These are phyloP conservation scores for Gardenia jasminoides DNA, from an alignment of 257 asterid genomes.

Conservation along the genomic window DNA sequence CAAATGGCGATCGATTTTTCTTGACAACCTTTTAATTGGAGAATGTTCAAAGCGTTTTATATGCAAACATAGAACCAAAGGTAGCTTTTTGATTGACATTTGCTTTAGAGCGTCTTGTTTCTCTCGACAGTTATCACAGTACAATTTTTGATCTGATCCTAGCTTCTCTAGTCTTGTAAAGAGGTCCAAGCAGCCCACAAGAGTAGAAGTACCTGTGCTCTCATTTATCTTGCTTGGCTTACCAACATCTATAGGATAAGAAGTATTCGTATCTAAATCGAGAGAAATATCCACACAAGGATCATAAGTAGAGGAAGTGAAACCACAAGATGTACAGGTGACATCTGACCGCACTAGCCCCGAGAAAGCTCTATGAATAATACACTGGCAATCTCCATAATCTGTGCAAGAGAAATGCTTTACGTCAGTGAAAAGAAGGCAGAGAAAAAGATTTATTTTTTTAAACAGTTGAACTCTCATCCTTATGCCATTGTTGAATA, in stretches of 20 bases:
- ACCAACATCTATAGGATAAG: slow-evolving; percentile 16
- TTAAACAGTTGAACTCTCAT: not conserved
- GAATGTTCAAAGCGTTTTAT: slow-evolving; percentile 77
- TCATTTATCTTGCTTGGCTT: slow-evolving; percentile 46
- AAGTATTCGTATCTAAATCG: slow-evolving; percentile 38
- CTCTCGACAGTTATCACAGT: slow-evolving; percentile 58
- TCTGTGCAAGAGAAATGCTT: slow-evolving; percentile 38
- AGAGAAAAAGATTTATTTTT: not conserved
- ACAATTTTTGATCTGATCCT: slow-evolving; percentile 61
- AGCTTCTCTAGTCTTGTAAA: slow-evolving; percentile 63
- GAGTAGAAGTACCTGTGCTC: slow-evolving; percentile 36
- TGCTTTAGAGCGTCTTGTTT: slow-evolving; percentile 61
- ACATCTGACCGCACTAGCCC: slow-evolving; percentile 75
- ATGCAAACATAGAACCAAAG: slow-evolving; percentile 59
- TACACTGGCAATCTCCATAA: slow-evolving; percentile 61
- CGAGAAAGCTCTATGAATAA: slow-evolving; percentile 62
- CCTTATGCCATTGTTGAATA: not conserved
- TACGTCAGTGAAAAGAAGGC: slow-evolving; percentile 17
- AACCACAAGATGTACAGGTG: slow-evolving; percentile 71
- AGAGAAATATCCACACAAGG: slow-evolving; percentile 72
- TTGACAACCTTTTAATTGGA: slow-evolving; percentile 46
- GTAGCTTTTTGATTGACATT: slow-evolving; percentile 69
- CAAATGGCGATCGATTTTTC: slow-evolving; percentile 65
- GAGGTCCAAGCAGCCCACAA: slow-evolving; percentile 58
- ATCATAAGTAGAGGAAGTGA: slow-evolving; percentile 71